Conservation (phyloP, 768 basidiomycete species). For the Lentinula edodes region DNA sequence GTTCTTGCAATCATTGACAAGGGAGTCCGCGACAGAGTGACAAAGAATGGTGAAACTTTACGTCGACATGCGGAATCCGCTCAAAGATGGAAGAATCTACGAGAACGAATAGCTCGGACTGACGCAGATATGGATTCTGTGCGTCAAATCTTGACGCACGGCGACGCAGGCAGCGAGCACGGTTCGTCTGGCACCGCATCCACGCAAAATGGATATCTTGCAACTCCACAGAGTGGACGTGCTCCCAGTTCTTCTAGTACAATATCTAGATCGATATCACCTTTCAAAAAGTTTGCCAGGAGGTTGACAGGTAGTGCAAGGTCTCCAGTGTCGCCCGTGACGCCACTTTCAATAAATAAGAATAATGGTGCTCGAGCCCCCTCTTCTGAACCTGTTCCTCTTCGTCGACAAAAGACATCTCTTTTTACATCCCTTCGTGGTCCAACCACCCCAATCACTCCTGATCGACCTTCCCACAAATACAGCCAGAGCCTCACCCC, state of each 20-base stretch:
- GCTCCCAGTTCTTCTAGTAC: slow-evolving; percentile 45
- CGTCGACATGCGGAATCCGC: slow-evolving; percentile 87
- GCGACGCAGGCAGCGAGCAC: slow-evolving; percentile 57
- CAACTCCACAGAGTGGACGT: slow-evolving; percentile 54
- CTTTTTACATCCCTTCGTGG: slow-evolving; percentile 48
- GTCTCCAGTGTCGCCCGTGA: slow-evolving; percentile 34
- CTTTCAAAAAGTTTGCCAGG: slow-evolving; percentile 71
- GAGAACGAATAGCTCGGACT: slow-evolving; percentile 73
- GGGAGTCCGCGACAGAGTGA: slow-evolving; percentile 87
- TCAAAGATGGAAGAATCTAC: slow-evolving; percentile 76
- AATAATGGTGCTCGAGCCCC: slow-evolving; percentile 30
- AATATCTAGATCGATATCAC: slow-evolving; percentile 74
- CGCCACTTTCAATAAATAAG: slow-evolving; percentile 45
- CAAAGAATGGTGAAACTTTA: slow-evolving; percentile 94
- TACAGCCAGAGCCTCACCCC: slow-evolving; percentile 69
- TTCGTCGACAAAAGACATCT: slow-evolving; percentile 60
- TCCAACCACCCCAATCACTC: slow-evolving; percentile 42
- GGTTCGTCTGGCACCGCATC: slow-evolving; percentile 62
- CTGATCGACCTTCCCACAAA: slow-evolving; percentile 59
- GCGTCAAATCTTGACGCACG: slow-evolving; percentile 51
- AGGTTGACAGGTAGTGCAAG: slow-evolving; percentile 49
- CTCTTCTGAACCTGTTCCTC: slow-evolving; percentile 46
- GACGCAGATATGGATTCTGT: slow-evolving; percentile 78
- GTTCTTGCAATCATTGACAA: slow-evolving; percentile 93
- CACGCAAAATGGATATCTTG: slow-evolving; percentile 55